A percentile compares a stretch with the other conserved stretches of the same genome.
phyloP scores from a whole-genome alignment of 1,284 basidiomycete species.

The Cronartium quercuum region DNA sequence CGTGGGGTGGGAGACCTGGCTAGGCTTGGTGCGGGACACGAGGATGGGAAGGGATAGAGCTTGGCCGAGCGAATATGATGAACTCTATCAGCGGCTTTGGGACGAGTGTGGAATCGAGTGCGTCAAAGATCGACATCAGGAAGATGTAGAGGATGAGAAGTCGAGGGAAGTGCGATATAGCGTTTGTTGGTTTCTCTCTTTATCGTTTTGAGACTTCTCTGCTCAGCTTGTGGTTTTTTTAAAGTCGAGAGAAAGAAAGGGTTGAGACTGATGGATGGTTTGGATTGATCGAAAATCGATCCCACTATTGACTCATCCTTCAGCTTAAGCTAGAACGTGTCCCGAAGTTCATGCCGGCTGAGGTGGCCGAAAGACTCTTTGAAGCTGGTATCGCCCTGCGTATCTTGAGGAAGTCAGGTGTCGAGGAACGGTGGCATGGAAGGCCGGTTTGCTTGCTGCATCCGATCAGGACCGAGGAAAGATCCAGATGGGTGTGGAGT shows the following conservation, averaged over 20 bases:
- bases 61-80: constrained; percentile 24
- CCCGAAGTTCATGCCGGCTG: constrained; percentile 21
- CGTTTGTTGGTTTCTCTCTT: constrained; percentile 9
- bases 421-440: neutral
- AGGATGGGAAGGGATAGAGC: neutral
- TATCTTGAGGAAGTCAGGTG: constrained; percentile 19
- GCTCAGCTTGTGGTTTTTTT: too few species aligned
- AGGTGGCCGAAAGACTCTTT: constrained; percentile 27
- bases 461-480: constrained; percentile 10
- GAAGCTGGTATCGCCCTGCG: constrained; percentile 27
- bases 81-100: constrained; percentile 21
- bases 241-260: too few species aligned
- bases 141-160: neutral
- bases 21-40: constrained; percentile 7
- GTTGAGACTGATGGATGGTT: too few species aligned
- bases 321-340: constrained; percentile 23
- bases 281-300: too few species aligned
- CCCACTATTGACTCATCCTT: neutral
- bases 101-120: constrained; percentile 15
- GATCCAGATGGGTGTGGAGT: constrained; percentile 30
- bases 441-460: constrained; percentile 23
- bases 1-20: constrained; percentile 33
- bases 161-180: neutral
- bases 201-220: constrained; percentile 1
- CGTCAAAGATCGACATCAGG: neutral